Percentiles rank a stretch among this genome's conserved stretches.
Conservation (phyloP, 2,329 filamentous ascomycete species). For the Coniochaeta sp. region DNA sequence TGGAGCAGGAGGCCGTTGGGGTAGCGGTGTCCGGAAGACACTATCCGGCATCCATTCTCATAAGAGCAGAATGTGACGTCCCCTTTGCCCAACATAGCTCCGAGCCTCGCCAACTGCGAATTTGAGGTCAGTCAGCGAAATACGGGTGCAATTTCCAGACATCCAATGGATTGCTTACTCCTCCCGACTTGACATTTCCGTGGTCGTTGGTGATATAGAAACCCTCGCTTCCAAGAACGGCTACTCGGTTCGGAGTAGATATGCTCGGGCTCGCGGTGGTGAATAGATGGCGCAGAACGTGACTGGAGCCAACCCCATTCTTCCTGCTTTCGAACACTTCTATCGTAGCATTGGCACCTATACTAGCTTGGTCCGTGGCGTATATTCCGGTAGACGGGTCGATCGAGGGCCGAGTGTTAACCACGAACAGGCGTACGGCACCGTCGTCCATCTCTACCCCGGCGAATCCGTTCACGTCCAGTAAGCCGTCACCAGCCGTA, state of each 20-base stretch:
- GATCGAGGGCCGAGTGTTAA: constrained; percentile 18
- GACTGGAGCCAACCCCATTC: neutral
- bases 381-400: constrained; percentile 12
- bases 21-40: constrained; percentile 13
- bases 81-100: constrained; percentile 15
- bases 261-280: constrained; percentile 14
- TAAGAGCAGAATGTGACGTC: constrained; percentile 20
- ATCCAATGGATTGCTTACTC: constrained; percentile 7
- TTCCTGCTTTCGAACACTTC: constrained; percentile 10
- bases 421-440: constrained; percentile 14
- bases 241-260: constrained; percentile 17
- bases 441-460: constrained; percentile 17
- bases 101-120: constrained; percentile 10
- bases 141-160: too few species aligned
- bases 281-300: constrained; percentile 10
- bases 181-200: constrained; percentile 11
- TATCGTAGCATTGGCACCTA: constrained; percentile 12
- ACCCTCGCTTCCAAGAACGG: constrained; percentile 8
- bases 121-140: neutral
- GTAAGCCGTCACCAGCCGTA: constrained; percentile 20
- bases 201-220: constrained; percentile 19
- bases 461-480: constrained; percentile 22
- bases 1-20: constrained; percentile 22
- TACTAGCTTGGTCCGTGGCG: constrained; percentile 6
- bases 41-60: constrained; percentile 12